These are phyloP conservation scores for Bimuria novae-zelandiae DNA, from an alignment of 2,329 filamentous ascomycete genomes.

Conservation along the genomic window DNA sequence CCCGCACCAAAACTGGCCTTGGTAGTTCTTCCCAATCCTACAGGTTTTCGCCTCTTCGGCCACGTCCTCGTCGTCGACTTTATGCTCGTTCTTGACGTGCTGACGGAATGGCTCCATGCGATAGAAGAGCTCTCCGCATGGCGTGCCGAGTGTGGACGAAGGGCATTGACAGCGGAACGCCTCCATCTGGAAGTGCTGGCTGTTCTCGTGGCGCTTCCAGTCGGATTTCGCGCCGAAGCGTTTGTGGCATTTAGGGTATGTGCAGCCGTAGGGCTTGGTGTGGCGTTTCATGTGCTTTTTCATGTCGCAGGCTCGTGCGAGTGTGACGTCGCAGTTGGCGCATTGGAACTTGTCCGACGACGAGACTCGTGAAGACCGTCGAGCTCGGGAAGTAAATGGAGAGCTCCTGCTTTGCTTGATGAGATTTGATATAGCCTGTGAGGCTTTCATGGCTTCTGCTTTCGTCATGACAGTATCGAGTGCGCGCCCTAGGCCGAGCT, in stretches of 20 bases:
- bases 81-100: slow-evolving; percentile 64
- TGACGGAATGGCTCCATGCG: slow-evolving; percentile 62
- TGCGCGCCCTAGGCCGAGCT: neutral
- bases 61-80: slow-evolving; percentile 32
- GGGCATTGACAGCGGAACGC: slow-evolving; percentile 68
- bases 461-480: slow-evolving; percentile 23
- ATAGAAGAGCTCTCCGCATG: slow-evolving; percentile 65
- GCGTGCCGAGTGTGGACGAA: neutral
- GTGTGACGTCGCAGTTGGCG: slow-evolving; percentile 22
- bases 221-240: slow-evolving; percentile 91
- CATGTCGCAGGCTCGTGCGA: slow-evolving; percentile 48
- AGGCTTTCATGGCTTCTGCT: slow-evolving; percentile 26
- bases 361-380: slow-evolving; percentile 19
- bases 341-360: slow-evolving; percentile 23
- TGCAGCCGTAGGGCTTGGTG: slow-evolving; percentile 80
- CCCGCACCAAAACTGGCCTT: slow-evolving; percentile 81
- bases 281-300: slow-evolving; percentile 83
- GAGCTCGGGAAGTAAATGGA: slow-evolving; percentile 11
- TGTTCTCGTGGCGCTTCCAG: slow-evolving; percentile 88
- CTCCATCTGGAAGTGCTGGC: slow-evolving; percentile 73
- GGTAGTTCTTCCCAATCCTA: slow-evolving; percentile 67
- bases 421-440: slow-evolving; percentile 31
- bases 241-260: slow-evolving; percentile 70
- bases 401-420: slow-evolving; percentile 26
- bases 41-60: slow-evolving; percentile 57